These are phyloP conservation scores for Spiraea crenata DNA, from an alignment of 331 rosid genomes.

Conservation along the genomic window DNA sequence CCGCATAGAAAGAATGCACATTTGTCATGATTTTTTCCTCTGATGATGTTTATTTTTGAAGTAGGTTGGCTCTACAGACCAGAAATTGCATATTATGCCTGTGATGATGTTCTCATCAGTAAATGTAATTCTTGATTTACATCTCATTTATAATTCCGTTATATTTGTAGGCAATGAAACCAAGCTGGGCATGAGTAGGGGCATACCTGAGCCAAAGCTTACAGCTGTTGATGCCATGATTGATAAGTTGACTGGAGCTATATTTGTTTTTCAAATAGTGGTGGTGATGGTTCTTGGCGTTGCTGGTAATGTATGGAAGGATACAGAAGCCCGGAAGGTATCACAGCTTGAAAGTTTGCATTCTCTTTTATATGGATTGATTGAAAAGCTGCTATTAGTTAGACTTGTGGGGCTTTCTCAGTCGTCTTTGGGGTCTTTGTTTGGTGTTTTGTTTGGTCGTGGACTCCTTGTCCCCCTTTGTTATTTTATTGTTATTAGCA, in stretches of 20 bases:
- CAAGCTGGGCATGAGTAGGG: conserved; percentile 98
- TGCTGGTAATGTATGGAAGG: conserved; percentile 99
- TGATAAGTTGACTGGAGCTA: conserved; percentile 98
- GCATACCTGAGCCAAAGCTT: conserved; percentile 96
- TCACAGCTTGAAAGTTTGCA: not conserved
- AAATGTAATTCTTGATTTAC: conserved; percentile 20
- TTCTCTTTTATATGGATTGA: too few species aligned
- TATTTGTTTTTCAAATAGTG: conserved; percentile 91
- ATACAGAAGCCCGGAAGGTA: conserved; percentile 94
- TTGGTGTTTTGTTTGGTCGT: too few species aligned
- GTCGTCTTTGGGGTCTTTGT: too few species aligned
- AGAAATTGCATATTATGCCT: not conserved
- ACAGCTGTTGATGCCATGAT: conserved; percentile 98
- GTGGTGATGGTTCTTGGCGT: conserved; percentile 94
- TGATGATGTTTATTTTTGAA: not conserved
- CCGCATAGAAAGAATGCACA: not conserved
- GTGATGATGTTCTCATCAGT: not conserved
- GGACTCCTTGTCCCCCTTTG: too few species aligned
- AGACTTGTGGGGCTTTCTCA: too few species aligned
- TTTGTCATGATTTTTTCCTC: not conserved
- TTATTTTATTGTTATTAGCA: too few species aligned
- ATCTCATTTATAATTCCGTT: conserved; percentile 17
- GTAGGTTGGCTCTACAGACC: not conserved
- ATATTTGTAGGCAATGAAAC: conserved; percentile 82
- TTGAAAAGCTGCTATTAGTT: too few species aligned